phyloP scores from a whole-genome alignment of 768 basidiomycete genomes.

The Lentinula guzmanii region DNA sequence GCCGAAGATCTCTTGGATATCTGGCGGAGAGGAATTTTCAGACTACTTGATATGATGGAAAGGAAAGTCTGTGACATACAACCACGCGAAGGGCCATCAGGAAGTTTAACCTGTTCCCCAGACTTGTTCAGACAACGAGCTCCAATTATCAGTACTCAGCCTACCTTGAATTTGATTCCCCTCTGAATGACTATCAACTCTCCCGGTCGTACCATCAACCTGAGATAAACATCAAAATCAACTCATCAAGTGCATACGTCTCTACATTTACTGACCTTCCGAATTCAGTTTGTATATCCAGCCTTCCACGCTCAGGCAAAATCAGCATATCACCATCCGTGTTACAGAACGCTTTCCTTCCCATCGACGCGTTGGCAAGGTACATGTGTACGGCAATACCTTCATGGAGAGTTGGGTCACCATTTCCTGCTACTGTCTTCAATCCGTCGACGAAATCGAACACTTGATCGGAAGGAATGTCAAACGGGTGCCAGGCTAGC shows the following conservation, averaged over 20 bases:
- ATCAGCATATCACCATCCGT: conserved; percentile 66
- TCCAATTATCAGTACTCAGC: not conserved
- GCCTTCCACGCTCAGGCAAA: conserved; percentile 55
- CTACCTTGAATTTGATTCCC: conserved; percentile 62
- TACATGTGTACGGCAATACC: conserved; percentile 64
- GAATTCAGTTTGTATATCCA: conserved; percentile 67
- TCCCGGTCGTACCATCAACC: conserved; percentile 58
- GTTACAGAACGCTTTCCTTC: conserved; percentile 53
- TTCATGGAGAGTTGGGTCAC: conserved; percentile 56
- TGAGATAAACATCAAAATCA: conserved; percentile 15
- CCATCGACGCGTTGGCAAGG: conserved; percentile 55
- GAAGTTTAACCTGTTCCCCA: conserved; percentile 34
- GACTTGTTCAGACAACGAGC: not conserved
- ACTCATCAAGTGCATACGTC: not conserved
- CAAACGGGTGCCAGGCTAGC: conserved; percentile 61
- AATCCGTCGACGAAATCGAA: conserved; percentile 55
- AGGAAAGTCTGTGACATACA: conserved; percentile 30
- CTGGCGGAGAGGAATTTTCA: conserved; percentile 19
- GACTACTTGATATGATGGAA: not conserved
- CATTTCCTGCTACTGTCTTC: conserved; percentile 59
- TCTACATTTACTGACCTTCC: conserved; percentile 40
- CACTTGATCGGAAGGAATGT: conserved; percentile 35
- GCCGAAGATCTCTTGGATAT: conserved; percentile 61
- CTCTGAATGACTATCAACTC: conserved; percentile 62
- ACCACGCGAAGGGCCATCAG: conserved; percentile 56